Evolutionary conservation across 345 rosid genomes (phyloP).

Genomic region (Draba incana): DNA sequence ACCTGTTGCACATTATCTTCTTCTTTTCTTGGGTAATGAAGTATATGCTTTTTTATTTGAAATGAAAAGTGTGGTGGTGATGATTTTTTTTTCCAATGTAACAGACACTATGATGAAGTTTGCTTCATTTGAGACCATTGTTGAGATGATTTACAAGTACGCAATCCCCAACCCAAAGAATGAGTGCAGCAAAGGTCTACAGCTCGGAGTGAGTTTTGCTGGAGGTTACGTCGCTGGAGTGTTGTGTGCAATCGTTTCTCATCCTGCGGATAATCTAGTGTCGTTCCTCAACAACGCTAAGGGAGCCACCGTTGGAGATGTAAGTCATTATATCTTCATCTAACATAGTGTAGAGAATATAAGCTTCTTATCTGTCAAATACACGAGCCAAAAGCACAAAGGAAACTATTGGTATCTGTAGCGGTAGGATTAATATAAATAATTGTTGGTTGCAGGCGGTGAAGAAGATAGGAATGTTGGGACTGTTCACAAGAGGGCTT

Average conservation of each 20-base stretch:
- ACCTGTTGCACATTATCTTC: conserved; percentile 5
- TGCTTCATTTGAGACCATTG: conserved; percentile 92
- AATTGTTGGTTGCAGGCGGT: conserved; percentile 65
- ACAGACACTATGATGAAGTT: conserved; percentile 99
- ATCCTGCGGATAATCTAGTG: conserved; percentile 96
- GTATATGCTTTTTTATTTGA: neutral
- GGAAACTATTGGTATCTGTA: neutral
- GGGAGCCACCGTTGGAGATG: conserved; percentile 98
- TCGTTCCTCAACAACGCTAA: conserved; percentile 97
- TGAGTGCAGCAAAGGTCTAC: conserved; percentile 81
- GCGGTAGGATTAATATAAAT: neutral
- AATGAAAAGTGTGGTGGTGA: neutral
- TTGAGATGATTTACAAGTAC: conserved; percentile 85
- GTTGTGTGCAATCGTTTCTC: conserved; percentile 85
- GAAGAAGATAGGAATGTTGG: conserved; percentile 88
- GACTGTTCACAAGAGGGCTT: conserved; percentile 95
- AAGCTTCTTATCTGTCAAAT: neutral
- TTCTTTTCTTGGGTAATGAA: neutral
- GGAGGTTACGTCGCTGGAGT: conserved; percentile 96
- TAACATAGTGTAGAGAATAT: neutral
- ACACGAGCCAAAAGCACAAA: neutral
- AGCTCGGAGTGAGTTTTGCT: conserved; percentile 92
- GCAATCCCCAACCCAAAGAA: conserved; percentile 84
- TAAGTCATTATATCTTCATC: conserved; percentile 42
- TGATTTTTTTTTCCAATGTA: conserved; percentile 31